Conservation (phyloP, 495 filamentous ascomycete species). For the Cercophora samala region DNA sequence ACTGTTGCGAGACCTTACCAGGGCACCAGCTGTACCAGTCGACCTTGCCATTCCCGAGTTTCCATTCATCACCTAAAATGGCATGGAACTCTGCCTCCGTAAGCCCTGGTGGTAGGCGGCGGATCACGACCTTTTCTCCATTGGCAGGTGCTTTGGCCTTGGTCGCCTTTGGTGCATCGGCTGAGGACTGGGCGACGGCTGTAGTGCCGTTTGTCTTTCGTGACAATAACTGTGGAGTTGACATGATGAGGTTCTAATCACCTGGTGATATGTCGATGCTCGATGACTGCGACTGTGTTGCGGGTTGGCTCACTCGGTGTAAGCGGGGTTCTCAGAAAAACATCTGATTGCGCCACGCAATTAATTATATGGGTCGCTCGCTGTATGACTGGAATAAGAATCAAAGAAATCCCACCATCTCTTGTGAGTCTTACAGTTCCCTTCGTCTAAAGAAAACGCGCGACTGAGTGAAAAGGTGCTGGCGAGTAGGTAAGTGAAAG, state of each 20-base stretch:
- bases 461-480: not conserved
- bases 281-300: not conserved
- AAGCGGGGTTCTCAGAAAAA: constrained; percentile 10
- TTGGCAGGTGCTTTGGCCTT: constrained; percentile 57
- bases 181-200: constrained; percentile 28
- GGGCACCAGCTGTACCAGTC: constrained; percentile 76
- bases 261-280: not conserved
- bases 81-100: constrained; percentile 74
- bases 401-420: not conserved
- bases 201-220: constrained; percentile 34
- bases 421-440: not conserved
- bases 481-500: not conserved
- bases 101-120: constrained; percentile 80
- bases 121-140: constrained; percentile 79
- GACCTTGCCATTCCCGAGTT: constrained; percentile 68
- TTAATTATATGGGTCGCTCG: not conserved
- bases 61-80: constrained; percentile 80
- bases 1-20: constrained; percentile 91
- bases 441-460: not conserved
- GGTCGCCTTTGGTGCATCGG: constrained; percentile 49
- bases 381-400: not conserved
- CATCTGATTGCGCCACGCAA: not conserved
- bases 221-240: constrained; percentile 34
- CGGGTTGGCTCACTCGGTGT: not conserved
- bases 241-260: not conserved